Base-by-base conservation (phyloP, 495 filamentous ascomycete genomes). In the Xylaria palmicola region DNA sequence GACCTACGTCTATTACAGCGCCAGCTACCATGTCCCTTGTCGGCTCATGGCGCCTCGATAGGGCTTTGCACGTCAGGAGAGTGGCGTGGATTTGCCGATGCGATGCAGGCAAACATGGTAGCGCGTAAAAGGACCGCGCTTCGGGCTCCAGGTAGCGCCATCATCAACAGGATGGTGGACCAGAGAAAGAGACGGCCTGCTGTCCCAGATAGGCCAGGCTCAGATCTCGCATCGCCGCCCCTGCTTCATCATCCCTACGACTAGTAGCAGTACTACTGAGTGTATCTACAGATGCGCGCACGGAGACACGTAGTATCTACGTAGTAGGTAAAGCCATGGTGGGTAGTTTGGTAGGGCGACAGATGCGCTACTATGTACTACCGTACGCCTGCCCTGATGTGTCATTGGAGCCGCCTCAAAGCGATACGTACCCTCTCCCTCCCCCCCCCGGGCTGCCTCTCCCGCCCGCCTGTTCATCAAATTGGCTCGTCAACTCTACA, bases 81-180 rank as follows among this genome's bases (percentile, higher is more conserved):
- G 34, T 54, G 59, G 59, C 50, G 50, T 26, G 32, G 5, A 55
- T 39, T 36, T 55, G 50, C 59, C 59, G 58, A 49, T 24, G 12
- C 59, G 58, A 49, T 24, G 12, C 27, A 47, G 20, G 20, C 22
- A 29, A 19, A 22, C 1, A 45, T 1, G 24, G 19, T 39, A 24
- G 30, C 43, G 44, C 45, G n/a, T n/a, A 40, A 50, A 26, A 52
- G 49, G 8, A 22, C 32, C 32, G 37, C 49, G n/a, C 32, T 19
- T 29, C 51, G 7, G 13, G 24, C 17, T 1, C 36, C n/a, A n/a
- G 4, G 5, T n/a, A n/a, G 10, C 17, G 39, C 15, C 24, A 34
- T 32, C 24, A 6, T 22, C 22, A 43, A 32, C 53, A 43, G n/a
- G 26, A 43, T 30, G n/a, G n/a, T 32, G 37, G 13, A 13, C 12